Evolutionary conservation across 805 yeast species (phyloP), one percentile per base, ranked within the genome.

Genomic region (Wickerhamiella alocasiicola): DNA sequence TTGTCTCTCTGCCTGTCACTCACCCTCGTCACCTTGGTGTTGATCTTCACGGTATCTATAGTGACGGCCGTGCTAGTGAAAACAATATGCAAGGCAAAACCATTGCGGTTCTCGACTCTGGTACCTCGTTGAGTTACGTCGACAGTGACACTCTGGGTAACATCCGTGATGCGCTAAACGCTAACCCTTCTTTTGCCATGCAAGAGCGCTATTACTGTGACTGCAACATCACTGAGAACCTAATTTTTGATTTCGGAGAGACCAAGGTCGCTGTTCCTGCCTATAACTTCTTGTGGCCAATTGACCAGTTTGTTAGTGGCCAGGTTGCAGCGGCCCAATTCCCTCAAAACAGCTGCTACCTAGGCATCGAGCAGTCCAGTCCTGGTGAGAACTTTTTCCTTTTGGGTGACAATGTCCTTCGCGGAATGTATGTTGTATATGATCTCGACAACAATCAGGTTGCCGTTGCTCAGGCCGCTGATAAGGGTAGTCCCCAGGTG

Each of bases 391-490:
- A 62, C 43, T 49, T 56, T 21, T 53, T 66, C 15, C 61, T 74
- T 32, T 57, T 79, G 28, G 85, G 85, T 12, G 82, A 76, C 53
- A 69, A 68, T 44, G 62, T 78, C 46, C 59, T 79, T 46, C 64
- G 78, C 43, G 67, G 69, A 35, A 73, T 75, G 35, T 79, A 78
- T 55, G 62, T 72, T 21, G 82, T 76, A 9, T 75, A 70, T 55
- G 81, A 79, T 54, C 59, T 76, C 44, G 78, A 74, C 21, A 68
- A 66, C 48, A 60, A 59, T 35, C 64, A 71, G 46, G 63, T 78
- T 28, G 73, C 78, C 2, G 45, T 78, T 39, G 81, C 74, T 12
- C 23, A 21, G 3, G 64, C 65, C 23, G 44, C 50, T 18, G 40
- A 48, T 44, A 41, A 45, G 6, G 53, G 51, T 15, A 35, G 45